phyloP scores from a whole-genome alignment of 2,329 filamentous ascomycete genomes.

The Fusarium sp. region DNA sequence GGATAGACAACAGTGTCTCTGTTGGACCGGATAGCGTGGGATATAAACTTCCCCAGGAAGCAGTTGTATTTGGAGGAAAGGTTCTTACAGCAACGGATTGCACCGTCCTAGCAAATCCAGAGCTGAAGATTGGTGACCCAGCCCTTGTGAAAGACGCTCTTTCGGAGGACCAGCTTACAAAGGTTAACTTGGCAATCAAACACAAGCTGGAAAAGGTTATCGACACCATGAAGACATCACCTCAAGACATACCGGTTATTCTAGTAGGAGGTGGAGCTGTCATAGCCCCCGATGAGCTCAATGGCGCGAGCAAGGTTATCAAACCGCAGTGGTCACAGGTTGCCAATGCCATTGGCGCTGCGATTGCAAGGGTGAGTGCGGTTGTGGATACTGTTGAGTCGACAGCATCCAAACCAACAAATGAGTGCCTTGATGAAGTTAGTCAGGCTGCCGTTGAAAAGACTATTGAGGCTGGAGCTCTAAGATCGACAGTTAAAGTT shows the following conservation, averaged over 20 bases:
- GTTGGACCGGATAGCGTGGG: slow-evolving; percentile 73
- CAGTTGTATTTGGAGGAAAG: slow-evolving; percentile 67
- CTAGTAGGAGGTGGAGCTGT: slow-evolving; percentile 74
- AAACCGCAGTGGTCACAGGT: slow-evolving; percentile 69
- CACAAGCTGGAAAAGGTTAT: slow-evolving; percentile 66
- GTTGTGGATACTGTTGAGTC: slow-evolving; percentile 64
- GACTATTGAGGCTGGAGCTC: slow-evolving; percentile 59
- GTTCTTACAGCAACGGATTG: slow-evolving; percentile 70
- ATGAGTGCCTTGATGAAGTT: slow-evolving; percentile 55
- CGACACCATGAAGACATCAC: slow-evolving; percentile 72
- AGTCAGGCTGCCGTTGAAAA: slow-evolving; percentile 57
- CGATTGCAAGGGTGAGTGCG: slow-evolving; percentile 69
- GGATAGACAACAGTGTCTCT: slow-evolving; percentile 53
- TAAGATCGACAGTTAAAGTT: slow-evolving; percentile 57
- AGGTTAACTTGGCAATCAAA: slow-evolving; percentile 57
- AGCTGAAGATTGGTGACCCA: slow-evolving; percentile 57
- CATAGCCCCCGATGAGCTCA: slow-evolving; percentile 65
- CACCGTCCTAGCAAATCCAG: slow-evolving; percentile 51
- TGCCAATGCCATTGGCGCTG: slow-evolving; percentile 74
- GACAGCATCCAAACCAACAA: slow-evolving; percentile 55
- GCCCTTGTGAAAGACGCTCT: slow-evolving; percentile 50
- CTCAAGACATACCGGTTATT: slow-evolving; percentile 68
- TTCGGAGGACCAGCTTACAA: slow-evolving; percentile 49
- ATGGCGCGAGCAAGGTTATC: slow-evolving; percentile 66
- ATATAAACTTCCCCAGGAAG: slow-evolving; percentile 65